Evolutionary conservation across 1,139 yeast genomes (phyloP), one percentile per base, ranked within the genome.

Genomic region (Lodderomyces theae): DNA sequence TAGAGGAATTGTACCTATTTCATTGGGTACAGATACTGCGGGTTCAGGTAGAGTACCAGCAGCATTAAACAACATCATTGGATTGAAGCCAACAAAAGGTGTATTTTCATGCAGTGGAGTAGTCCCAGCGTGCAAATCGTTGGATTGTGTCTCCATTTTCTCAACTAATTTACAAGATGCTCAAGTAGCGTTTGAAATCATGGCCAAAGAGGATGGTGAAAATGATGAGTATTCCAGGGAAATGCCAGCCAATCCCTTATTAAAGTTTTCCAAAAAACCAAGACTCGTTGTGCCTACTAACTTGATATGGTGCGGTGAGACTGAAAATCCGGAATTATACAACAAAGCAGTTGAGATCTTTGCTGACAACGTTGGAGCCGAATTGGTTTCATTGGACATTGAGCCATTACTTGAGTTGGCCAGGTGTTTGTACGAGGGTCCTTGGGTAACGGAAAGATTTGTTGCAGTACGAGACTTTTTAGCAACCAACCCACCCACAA

Each of bases 41-140:
- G 98, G 98, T 18, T 86, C 96, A 10, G 97, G 97, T 37, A 77
- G 97, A 56, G 97, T 92, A 23, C 98, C 98, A 19, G 97, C 97
- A n/a, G 92, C 89, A 18, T 73, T 90, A 52, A 92, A 92, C 72
- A 90, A 90, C 60, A 64, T 92, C 52, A 75, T 92, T 49, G 97
- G 97, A 11, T 74, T 92, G 46, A 92, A 92, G 61, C 97, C 98
- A 25, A 82, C 97, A 2, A 80, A 82, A 48, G 98, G 97, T 34
- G 80, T 80, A 1, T 81, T 90, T 52, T 85, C 95, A 9, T 80
- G 94, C 46, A 61, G 71, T 8, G 97, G 97, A 42, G 96, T 92
- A 19, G 94, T 92, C 5, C 97, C 97, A n/a, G 97, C 97, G 12
- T 90, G 97, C 65, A 86, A 84, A 61, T 87, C 96, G 1, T 73